Percentiles rank a stretch among this genome's conserved stretches.
phyloP scores from a whole-genome alignment of 164 flowering plant genomes.

The Aristolochia californica region DNA sequence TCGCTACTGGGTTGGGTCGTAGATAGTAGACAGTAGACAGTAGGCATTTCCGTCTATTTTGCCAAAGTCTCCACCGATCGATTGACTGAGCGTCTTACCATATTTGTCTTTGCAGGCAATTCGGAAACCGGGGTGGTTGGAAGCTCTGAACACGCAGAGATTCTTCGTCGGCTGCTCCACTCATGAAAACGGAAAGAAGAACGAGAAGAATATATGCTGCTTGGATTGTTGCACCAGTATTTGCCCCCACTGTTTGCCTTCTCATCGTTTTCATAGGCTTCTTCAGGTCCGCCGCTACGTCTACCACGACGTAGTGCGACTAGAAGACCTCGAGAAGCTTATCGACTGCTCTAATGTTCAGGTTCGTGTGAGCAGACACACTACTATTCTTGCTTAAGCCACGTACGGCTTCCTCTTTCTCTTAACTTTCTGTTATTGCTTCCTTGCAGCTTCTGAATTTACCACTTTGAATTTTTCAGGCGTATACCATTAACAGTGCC shows the following conservation, averaged over 20 bases:
- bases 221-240: constrained; percentile 87
- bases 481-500: constrained; percentile 80
- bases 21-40: no score
- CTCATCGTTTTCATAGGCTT: constrained; percentile 65
- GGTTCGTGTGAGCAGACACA: no score
- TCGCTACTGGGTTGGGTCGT: not conserved
- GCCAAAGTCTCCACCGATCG: no score
- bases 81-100: no score
- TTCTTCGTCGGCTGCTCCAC: constrained; percentile 64
- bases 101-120: constrained; percentile 39
- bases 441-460: not conserved
- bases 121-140: constrained; percentile 84
- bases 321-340: constrained; percentile 82
- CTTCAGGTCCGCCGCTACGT: constrained; percentile 88
- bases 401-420: no score
- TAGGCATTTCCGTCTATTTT: no score
- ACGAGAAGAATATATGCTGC: constrained; percentile 84
- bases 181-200: constrained; percentile 75
- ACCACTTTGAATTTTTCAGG: constrained; percentile 19
- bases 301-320: constrained; percentile 74
- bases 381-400: no score
- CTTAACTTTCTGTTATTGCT: no score
- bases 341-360: constrained; percentile 86
- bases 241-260: constrained; percentile 76
- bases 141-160: constrained; percentile 53